Evolutionary conservation across 2,329 filamentous ascomycete genomes (phyloP).

Genomic region (Pseudogymnoascus sp.): DNA sequence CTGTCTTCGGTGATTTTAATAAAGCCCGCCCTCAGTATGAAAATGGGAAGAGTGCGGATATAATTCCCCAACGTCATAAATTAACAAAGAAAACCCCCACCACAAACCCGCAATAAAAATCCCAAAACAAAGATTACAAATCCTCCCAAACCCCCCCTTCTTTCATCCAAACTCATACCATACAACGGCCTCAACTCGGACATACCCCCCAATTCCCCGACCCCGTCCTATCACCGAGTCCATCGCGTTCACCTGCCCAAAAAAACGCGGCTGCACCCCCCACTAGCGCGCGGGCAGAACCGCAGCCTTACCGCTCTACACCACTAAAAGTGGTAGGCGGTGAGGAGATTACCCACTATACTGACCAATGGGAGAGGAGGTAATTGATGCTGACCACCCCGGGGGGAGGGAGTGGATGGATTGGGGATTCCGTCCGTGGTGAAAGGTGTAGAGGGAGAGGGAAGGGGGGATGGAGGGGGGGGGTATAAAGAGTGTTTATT

Average conservation of each 20-base stretch:
- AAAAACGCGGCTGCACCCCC: background rate
- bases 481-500: background rate
- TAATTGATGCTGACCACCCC: slow-evolving; percentile 10
- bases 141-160: no score
- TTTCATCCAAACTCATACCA: no score
- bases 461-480: background rate
- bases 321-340: background rate
- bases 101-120: background rate
- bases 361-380: slow-evolving; percentile 12
- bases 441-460: background rate
- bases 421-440: background rate
- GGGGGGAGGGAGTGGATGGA: background rate
- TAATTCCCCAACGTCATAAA: background rate
- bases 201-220: background rate
- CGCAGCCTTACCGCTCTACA: background rate
- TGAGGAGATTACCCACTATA: slow-evolving; percentile 12
- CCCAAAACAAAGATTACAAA: background rate
- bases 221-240: background rate
- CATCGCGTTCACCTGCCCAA: no score
- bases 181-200: background rate
- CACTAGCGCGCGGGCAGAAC: background rate
- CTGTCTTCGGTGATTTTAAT: background rate
- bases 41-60: background rate
- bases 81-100: background rate
- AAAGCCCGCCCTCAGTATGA: background rate